A percentile compares a stretch with the other conserved stretches of the same genome.
These are phyloP conservation scores for Singerocomus rubriflavus DNA, from an alignment of 1,284 basidiomycete genomes.

Conservation along the genomic window DNA sequence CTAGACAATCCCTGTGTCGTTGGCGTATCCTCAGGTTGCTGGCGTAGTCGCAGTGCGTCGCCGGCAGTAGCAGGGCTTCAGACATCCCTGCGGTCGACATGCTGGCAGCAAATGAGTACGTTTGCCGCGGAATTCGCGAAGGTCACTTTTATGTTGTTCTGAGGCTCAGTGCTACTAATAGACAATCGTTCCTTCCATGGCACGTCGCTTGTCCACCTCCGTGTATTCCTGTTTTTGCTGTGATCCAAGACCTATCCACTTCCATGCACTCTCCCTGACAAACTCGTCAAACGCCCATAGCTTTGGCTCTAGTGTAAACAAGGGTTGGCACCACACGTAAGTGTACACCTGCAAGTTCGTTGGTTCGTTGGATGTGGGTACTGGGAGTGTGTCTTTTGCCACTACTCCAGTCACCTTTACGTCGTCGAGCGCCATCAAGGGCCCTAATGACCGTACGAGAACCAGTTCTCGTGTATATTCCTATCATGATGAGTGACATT, in stretches of 20 bases:
- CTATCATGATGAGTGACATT: constrained; percentile 37
- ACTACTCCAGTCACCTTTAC: constrained; percentile 28
- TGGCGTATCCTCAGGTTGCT: not conserved
- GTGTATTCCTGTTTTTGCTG: constrained; percentile 38
- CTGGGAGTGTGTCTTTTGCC: constrained; percentile 39
- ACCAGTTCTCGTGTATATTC: constrained; percentile 66
- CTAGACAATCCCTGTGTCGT: not conserved
- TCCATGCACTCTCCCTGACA: constrained; percentile 63
- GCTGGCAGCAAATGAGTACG: too few species aligned
- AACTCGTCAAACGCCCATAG: constrained; percentile 81
- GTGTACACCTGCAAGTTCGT: constrained; percentile 48
- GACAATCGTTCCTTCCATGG: constrained; percentile 28
- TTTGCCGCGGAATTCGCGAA: too few species aligned
- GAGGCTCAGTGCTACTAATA: not conserved
- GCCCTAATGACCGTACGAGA: constrained; percentile 50
- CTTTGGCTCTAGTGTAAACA: constrained; percentile 47
- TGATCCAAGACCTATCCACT: constrained; percentile 56
- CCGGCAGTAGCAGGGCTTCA: constrained; percentile 12
- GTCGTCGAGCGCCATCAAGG: constrained; percentile 39
- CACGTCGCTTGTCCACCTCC: constrained; percentile 45
- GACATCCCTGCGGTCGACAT: constrained; percentile 5
- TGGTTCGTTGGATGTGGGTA: constrained; percentile 39
- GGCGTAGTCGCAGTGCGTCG: not conserved
- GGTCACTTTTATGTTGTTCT: too few species aligned
- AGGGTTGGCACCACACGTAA: constrained; percentile 62